phyloP scores from a whole-genome alignment of 345 rosid species.

The Sonneratia alba region DNA sequence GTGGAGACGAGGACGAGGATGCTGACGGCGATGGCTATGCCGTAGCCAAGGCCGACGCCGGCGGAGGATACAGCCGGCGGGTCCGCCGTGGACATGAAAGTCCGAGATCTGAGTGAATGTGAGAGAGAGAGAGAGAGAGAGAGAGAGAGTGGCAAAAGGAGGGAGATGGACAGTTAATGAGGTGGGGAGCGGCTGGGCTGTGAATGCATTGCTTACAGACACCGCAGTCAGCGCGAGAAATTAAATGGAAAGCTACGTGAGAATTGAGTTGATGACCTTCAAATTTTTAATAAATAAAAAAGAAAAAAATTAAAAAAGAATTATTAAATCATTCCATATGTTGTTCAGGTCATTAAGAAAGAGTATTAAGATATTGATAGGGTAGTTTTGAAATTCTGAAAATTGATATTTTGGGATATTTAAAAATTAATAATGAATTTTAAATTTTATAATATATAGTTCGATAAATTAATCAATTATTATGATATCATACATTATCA shows the following conservation, averaged over 20 bases:
- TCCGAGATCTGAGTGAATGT: neutral
- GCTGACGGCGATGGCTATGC: conserved; percentile 74
- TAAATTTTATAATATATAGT: no score
- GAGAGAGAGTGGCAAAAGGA: neutral
- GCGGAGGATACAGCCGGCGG: conserved; percentile 29
- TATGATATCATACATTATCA: no score
- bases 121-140: neutral
- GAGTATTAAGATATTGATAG: no score
- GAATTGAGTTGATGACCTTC: no score
- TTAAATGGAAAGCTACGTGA: neutral
- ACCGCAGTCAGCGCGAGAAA: neutral
- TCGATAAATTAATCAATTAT: no score
- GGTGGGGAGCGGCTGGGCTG: neutral
- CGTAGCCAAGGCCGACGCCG: conserved; percentile 70
- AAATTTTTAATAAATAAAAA: no score
- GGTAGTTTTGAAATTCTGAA: no score
- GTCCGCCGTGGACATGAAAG: conserved; percentile 33
- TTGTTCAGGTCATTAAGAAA: no score
- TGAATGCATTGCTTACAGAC: neutral
- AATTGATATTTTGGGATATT: no score
- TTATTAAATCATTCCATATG: no score
- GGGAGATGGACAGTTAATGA: neutral
- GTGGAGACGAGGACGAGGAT: conserved; percentile 65
- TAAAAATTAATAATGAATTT: no score
- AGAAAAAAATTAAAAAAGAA: no score